Percentiles rank a stretch among this genome's conserved stretches.
These are phyloP conservation scores for Lecanicillium sp. DNA, from an alignment of 2,329 filamentous ascomycete genomes.

Conservation along the genomic window DNA sequence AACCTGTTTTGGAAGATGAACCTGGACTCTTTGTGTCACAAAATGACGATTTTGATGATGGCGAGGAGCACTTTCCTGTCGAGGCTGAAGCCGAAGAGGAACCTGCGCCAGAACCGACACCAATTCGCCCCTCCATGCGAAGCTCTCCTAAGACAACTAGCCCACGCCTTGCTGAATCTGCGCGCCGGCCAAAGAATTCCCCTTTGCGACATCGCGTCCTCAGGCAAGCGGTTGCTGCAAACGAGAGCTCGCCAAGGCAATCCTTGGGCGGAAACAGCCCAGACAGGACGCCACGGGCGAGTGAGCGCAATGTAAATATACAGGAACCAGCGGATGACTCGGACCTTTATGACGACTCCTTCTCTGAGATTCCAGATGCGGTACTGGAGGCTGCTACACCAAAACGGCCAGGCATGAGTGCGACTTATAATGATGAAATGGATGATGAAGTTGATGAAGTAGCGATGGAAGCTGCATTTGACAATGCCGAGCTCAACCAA, in stretches of 20 bases:
- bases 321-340: slow-evolving; percentile 16
- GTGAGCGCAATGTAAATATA: neutral
- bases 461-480: slow-evolving; percentile 3
- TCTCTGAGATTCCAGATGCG: slow-evolving; percentile 46
- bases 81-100: neutral
- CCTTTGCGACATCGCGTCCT: slow-evolving; percentile 26
- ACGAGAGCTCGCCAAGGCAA: neutral
- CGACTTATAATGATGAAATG: neutral
- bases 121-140: slow-evolving; percentile 11
- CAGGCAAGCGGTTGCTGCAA: slow-evolving; percentile 8
- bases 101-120: slow-evolving; percentile 10
- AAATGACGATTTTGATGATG: no score
- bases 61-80: no score
- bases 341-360: slow-evolving; percentile 43
- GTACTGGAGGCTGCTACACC: slow-evolving; percentile 43
- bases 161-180: slow-evolving; percentile 1
- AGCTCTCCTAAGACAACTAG: slow-evolving; percentile 11
- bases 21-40: no score
- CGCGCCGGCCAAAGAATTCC: slow-evolving; percentile 12
- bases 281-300: slow-evolving; percentile 1
- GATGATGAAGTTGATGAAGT: slow-evolving; percentile 9
- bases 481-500: slow-evolving; percentile 2
- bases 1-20: neutral
- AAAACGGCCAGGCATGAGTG: slow-evolving; percentile 14
- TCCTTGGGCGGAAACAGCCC: slow-evolving; percentile 1